phyloP scores from a whole-genome alignment of 129 eudicot species.

The Deinandra increscens region DNA sequence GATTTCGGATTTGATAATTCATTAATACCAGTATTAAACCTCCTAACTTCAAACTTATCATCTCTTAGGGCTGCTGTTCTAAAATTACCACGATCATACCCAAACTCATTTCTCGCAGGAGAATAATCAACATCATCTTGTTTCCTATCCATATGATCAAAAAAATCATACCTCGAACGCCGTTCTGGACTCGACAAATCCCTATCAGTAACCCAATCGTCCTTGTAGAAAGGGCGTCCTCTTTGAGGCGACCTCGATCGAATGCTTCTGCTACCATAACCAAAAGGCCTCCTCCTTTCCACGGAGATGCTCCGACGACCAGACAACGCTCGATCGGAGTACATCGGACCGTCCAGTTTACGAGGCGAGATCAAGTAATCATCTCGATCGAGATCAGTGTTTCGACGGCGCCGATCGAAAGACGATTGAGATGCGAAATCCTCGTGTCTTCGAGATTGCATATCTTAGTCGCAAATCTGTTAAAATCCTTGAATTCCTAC shows the following conservation, averaged over 20 bases:
- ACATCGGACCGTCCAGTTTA: constrained; percentile 16
- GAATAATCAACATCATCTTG: constrained; percentile 30
- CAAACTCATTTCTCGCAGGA: constrained; percentile 27
- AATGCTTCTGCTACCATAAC: constrained; percentile 27
- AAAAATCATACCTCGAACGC: constrained; percentile 31
- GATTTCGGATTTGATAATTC: constrained; percentile 28
- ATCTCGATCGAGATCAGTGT: constrained; percentile 25
- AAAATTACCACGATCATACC: constrained; percentile 24
- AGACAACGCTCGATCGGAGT: constrained; percentile 17
- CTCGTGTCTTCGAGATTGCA: constrained; percentile 44
- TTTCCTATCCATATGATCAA: constrained; percentile 30
- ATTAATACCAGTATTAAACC: constrained; percentile 28
- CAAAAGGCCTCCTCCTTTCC: constrained; percentile 36
- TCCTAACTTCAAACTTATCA: constrained; percentile 35
- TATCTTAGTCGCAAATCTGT: constrained; percentile 26
- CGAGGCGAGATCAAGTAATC: constrained; percentile 34
- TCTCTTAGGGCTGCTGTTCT: constrained; percentile 35
- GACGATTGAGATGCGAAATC: constrained; percentile 24
- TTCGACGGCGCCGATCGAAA: constrained; percentile 29
- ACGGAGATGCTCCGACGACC: constrained; percentile 32
- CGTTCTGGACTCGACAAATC: constrained; percentile 24
- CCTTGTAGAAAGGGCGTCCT: constrained; percentile 31
- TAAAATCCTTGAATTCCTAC: constrained; percentile 29
- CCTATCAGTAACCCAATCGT: constrained; percentile 33
- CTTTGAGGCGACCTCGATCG: constrained; percentile 44